A percentile compares a stretch with the other conserved stretches of the same genome.
phyloP scores from a whole-genome alignment of 148 eudicot species.

The Polygonum aviculare region DNA sequence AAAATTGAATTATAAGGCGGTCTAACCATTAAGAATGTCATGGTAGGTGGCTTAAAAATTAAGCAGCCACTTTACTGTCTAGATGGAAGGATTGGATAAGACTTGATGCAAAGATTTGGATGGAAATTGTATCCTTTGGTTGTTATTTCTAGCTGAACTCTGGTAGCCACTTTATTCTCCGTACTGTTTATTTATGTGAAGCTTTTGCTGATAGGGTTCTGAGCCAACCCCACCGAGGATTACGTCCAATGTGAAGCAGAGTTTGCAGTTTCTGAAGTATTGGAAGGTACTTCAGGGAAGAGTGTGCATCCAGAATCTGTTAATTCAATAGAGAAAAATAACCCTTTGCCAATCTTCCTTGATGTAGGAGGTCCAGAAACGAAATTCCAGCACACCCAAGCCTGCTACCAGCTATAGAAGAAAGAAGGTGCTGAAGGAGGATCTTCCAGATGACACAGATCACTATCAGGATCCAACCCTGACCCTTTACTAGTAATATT shows the following conservation, averaged over 20 bases:
- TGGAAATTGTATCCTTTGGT: neutral
- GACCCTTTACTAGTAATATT: conserved; percentile 64
- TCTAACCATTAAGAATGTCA: neutral
- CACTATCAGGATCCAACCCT: conserved; percentile 68
- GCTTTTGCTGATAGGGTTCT: conserved; percentile 38
- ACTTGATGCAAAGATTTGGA: neutral
- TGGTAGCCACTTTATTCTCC: neutral
- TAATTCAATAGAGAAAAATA: neutral
- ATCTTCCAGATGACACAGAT: conserved; percentile 63
- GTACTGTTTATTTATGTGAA: neutral
- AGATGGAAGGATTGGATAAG: neutral
- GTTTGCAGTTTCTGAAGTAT: conserved; percentile 67
- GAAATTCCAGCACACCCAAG: conserved; percentile 51
- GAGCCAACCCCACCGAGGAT: conserved; percentile 81
- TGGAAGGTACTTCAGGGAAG: conserved; percentile 55
- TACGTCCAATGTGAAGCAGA: conserved; percentile 88
- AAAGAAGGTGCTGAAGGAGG: conserved; percentile 85
- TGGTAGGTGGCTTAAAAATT: neutral
- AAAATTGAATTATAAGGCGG: neutral
- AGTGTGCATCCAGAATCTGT: neutral
- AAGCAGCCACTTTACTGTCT: neutral
- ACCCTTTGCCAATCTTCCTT: neutral
- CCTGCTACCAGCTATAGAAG: conserved; percentile 90
- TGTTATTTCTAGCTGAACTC: neutral
- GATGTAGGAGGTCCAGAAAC: conserved; percentile 58